Evolutionary conservation across 1,139 yeast species (phyloP), one percentile per base, ranked within the genome.

Genomic region (Candida smagusa): DNA sequence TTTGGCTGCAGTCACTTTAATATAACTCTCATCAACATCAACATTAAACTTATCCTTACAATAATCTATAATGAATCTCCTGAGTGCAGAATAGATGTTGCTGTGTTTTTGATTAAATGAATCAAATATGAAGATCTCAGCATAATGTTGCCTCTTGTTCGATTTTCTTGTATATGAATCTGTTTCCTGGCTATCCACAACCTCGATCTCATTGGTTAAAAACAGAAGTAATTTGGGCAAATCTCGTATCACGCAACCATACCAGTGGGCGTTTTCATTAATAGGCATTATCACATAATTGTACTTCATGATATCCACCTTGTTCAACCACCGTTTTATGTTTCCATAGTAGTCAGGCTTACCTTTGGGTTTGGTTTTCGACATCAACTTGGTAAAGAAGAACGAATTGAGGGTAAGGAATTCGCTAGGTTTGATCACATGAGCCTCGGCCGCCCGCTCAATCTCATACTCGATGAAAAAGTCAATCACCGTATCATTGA

Each of bases 231-330:
- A 49, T 13, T 50, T 53, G 0, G 76, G 76, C 22, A 71, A 46
- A 9, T 70, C 70, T 9, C 79, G 67, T 6, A 89, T 75, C 3
- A 88, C 73, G 26, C 88, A 83, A 33, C 90, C 81, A 54, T 82
- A 87, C 99, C 99, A 94, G 61, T 94, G 99, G 28, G 74, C 71
- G 36, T 73, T 70, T 47, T 82, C 87, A 57, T 88, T 88, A 9
- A 94, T 81, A 0, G 99, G 99, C 12, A 94, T 69, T 5, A 90
- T 72, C 2, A 89, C 67, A 50, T 73, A 79, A 34, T 79, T 74
- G 51, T 72, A 80, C 13, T 68, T 65, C 61, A 81, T 77, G 5
- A 90, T 56, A 37, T 84, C 83, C 21, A 86, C 63, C 48, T 83
- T 84, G 35, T 74, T 68, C 3, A 94, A 77, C 98, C 98, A 94